Evolutionary conservation across 441 rosid genomes (phyloP).

Genomic region (Populus hybrid): DNA sequence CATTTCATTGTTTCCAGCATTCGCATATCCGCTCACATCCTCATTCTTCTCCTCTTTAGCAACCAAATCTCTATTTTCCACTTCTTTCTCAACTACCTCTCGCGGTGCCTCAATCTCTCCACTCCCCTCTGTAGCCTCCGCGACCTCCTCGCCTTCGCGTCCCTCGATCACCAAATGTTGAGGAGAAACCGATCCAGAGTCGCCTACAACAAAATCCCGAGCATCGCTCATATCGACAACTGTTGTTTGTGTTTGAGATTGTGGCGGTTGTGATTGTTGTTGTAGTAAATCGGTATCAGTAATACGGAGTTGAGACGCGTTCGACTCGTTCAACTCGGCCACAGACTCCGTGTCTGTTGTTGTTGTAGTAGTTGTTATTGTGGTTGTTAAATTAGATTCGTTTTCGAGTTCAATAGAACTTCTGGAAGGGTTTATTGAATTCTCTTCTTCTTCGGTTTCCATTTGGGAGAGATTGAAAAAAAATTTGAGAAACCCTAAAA

Average conservation of each 20-base stretch:
- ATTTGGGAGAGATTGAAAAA: conserved; percentile 13
- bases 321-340: conserved; percentile 22
- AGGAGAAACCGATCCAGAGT: neutral
- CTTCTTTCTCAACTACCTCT: conserved; percentile 20
- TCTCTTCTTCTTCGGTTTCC: conserved; percentile 52
- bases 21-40: neutral
- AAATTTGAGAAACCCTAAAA: conserved; percentile 37
- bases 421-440: conserved; percentile 16
- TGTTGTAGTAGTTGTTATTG: neutral
- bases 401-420: conserved; percentile 17
- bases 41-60: conserved; percentile 7
- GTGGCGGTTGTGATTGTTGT: neutral
- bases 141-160: neutral
- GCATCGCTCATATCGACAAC: neutral
- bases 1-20: neutral
- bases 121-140: neutral
- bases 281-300: neutral
- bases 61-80: conserved; percentile 18
- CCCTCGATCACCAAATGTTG: neutral
- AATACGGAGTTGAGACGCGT: neutral
- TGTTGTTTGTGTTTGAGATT: neutral
- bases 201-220: conserved; percentile 1
- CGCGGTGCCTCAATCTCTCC: conserved; percentile 19
- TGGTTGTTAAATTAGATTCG: conserved; percentile 20
- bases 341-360: conserved; percentile 14